Percentiles rank a stretch among this genome's conserved stretches.
These are phyloP conservation scores for Asterophora lycoperdoides DNA, from an alignment of 768 basidiomycete species.

Conservation along the genomic window DNA sequence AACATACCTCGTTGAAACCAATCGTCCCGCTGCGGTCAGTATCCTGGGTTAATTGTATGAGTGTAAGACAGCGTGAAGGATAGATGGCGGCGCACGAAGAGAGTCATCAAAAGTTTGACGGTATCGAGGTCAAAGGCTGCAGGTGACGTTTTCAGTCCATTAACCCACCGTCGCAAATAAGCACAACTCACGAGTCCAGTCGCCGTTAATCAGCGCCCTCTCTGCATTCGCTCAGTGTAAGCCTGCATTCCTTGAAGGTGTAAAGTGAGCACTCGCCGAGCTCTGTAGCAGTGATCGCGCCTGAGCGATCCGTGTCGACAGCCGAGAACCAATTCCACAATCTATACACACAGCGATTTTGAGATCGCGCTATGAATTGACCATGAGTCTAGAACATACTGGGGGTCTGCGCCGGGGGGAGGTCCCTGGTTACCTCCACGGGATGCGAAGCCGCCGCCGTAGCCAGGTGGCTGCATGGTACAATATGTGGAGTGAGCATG, in stretches of 20 bases:
- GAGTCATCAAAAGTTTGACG: conserved; percentile 77
- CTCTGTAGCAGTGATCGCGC: conserved; percentile 58
- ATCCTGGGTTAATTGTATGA: conserved; percentile 49
- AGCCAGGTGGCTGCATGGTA: conserved; percentile 21
- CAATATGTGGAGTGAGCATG: neutral
- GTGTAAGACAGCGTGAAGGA: neutral
- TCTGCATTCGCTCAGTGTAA: conserved; percentile 26
- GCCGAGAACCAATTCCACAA: conserved; percentile 70
- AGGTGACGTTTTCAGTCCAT: conserved; percentile 1
- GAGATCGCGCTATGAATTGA: neutral
- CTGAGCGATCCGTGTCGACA: conserved; percentile 69
- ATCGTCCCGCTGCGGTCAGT: conserved; percentile 75
- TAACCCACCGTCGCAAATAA: neutral
- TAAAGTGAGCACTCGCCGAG: conserved; percentile 47
- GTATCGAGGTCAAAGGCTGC: conserved; percentile 83
- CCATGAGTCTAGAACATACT: conserved; percentile 45
- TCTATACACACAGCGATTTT: conserved; percentile 30
- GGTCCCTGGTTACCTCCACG: conserved; percentile 36
- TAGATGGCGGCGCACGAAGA: conserved; percentile 55
- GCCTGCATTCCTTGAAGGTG: neutral
- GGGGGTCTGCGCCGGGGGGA: conserved; percentile 69
- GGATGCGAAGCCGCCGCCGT: conserved; percentile 37
- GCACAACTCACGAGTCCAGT: conserved; percentile 66
- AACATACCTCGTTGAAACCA: conserved; percentile 66
- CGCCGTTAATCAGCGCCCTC: conserved; percentile 50